Percentiles rank a stretch among this genome's conserved stretches.
Evolutionary conservation across 2,329 filamentous ascomycete genomes (phyloP).

Genomic region (Phialophora tarda): DNA sequence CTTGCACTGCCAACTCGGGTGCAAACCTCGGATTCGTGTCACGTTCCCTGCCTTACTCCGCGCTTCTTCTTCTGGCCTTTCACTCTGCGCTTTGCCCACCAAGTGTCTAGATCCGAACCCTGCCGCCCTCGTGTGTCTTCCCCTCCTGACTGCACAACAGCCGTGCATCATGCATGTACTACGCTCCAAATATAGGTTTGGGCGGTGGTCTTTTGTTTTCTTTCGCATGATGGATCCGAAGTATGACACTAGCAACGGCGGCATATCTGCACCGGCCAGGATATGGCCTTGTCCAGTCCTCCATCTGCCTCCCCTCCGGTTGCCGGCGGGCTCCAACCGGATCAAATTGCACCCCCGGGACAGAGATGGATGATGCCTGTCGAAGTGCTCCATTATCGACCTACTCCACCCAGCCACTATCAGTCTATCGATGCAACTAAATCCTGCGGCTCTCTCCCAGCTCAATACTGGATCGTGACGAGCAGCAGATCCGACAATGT

Average conservation of each 20-base stretch:
- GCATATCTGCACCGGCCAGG: not conserved
- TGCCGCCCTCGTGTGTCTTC: not conserved
- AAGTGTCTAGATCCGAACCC: not conserved
- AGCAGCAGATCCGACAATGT: not conserved
- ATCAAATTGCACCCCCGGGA: not conserved
- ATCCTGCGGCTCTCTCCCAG: constrained; percentile 16
- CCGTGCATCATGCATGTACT: constrained; percentile 21
- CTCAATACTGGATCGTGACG: constrained; percentile 4
- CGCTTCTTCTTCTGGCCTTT: not conserved
- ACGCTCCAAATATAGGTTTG: constrained; percentile 13
- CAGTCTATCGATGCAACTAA: constrained; percentile 24
- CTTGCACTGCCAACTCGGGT: not conserved
- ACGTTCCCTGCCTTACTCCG: constrained; percentile 1
- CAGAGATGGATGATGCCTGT: not conserved
- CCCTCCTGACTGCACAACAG: constrained; percentile 23
- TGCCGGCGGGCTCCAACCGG: not conserved
- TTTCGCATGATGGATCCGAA: not conserved
- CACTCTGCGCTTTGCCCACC: not conserved
- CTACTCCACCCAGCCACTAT: constrained; percentile 20
- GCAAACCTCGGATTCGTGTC: constrained; percentile 5
- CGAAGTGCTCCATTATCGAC: constrained; percentile 15
- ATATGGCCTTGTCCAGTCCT: not conserved
- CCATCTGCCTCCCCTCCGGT: not conserved
- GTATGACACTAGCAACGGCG: not conserved
- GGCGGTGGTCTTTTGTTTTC: not conserved